phyloP scores from a whole-genome alignment of 148 eudicot species.

The Chenopodium quinoa region DNA sequence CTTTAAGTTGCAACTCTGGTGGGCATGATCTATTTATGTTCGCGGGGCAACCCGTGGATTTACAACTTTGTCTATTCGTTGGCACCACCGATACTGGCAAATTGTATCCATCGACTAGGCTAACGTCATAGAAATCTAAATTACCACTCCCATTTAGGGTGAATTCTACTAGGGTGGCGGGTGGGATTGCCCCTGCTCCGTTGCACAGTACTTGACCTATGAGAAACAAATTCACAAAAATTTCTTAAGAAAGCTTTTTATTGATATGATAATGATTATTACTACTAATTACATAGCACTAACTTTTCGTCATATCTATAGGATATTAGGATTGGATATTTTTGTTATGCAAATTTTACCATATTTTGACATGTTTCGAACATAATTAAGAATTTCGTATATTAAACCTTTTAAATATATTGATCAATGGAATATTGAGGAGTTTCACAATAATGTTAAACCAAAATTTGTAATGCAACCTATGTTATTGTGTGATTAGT shows the following conservation, averaged over 20 bases:
- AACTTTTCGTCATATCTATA: too few relatives aligned
- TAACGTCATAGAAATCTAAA: constrained; percentile 39
- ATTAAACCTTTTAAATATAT: too few relatives aligned
- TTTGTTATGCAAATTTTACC: too few relatives aligned
- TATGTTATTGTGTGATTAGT: not conserved
- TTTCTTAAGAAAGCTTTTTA: not conserved
- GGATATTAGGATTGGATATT: too few relatives aligned
- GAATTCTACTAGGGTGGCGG: constrained; percentile 42
- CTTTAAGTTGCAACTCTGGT: constrained; percentile 27
- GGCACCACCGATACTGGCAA: constrained; percentile 35
- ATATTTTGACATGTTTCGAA: too few relatives aligned
- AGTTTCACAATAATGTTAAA: too few relatives aligned
- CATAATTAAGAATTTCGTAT: too few relatives aligned
- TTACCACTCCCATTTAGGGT: constrained; percentile 27
- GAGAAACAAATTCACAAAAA: not conserved
- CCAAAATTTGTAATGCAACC: not conserved
- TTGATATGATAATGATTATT: too few relatives aligned
- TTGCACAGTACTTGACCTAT: constrained; percentile 38
- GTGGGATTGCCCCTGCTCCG: constrained; percentile 43
- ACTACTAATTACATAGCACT: too few relatives aligned
- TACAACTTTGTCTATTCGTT: not conserved
- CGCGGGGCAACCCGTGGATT: constrained; percentile 10
- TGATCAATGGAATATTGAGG: too few relatives aligned
- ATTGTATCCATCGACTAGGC: constrained; percentile 55
- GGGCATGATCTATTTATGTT: constrained; percentile 31